These are phyloP conservation scores for Lavandula angustifolia DNA, from an alignment of 257 asterid genomes.

Conservation along the genomic window DNA sequence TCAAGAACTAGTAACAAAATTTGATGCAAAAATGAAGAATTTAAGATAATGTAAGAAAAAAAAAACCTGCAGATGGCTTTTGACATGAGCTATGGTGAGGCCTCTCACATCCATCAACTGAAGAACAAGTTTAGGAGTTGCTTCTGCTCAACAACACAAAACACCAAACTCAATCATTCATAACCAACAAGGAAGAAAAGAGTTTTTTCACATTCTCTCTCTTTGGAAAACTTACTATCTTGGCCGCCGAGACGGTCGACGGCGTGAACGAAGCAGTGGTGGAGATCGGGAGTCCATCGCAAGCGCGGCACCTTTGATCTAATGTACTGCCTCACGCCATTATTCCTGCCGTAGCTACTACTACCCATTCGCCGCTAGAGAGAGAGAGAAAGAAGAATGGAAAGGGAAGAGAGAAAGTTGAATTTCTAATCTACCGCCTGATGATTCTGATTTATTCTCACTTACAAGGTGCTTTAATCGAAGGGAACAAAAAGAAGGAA, in stretches of 20 bases:
- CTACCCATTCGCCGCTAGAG: slow-evolving; percentile 27
- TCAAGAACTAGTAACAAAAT: neutral
- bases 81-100: slow-evolving; percentile 89
- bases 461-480: neutral
- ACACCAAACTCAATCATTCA: neutral
- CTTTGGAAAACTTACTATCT: neutral
- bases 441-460: neutral
- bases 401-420: no score
- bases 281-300: slow-evolving; percentile 92
- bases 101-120: slow-evolving; percentile 88
- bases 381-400: no score
- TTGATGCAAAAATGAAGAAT: neutral
- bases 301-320: slow-evolving; percentile 76
- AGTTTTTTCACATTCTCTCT: slow-evolving; percentile 3
- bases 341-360: slow-evolving; percentile 53
- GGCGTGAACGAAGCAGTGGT: slow-evolving; percentile 72
- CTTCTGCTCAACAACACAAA: slow-evolving; percentile 42
- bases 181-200: neutral
- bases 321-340: slow-evolving; percentile 73
- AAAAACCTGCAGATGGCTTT: slow-evolving; percentile 81
- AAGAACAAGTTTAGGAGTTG: slow-evolving; percentile 82
- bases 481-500: slow-evolving; percentile 14
- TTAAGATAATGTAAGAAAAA: neutral
- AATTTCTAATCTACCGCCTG: neutral
- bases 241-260: slow-evolving; percentile 75